A percentile compares a stretch with the other conserved stretches of the same genome.
These are phyloP conservation scores for Quercus suber DNA, from an alignment of 306 rosid species.

Conservation along the genomic window DNA sequence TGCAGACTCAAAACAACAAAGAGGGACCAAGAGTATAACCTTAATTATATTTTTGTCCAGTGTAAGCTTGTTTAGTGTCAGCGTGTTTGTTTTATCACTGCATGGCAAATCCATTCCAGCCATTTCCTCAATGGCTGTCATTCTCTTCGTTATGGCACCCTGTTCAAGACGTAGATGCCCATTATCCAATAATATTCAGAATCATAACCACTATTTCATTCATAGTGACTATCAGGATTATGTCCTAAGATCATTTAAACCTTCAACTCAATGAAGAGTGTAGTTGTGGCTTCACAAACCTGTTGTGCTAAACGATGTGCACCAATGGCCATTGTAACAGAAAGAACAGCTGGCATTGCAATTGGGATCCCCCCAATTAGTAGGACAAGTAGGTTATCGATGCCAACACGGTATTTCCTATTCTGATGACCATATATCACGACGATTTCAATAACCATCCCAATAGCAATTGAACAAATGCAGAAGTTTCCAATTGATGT, in stretches of 20 bases:
- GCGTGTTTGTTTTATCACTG: slow-evolving; percentile 77
- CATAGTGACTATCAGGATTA: not conserved
- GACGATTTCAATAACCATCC: slow-evolving; percentile 61
- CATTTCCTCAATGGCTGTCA: slow-evolving; percentile 85
- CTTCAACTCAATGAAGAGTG: not conserved
- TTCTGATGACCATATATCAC: slow-evolving; percentile 37
- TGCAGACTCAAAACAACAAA: not conserved
- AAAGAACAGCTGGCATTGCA: slow-evolving; percentile 89
- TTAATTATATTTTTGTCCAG: slow-evolving; percentile 63
- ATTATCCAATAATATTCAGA: not conserved
- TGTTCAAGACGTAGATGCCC: slow-evolving; percentile 20
- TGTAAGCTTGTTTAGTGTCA: slow-evolving; percentile 77
- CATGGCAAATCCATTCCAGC: slow-evolving; percentile 84
- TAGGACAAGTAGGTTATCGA: slow-evolving; percentile 71
- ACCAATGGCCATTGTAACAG: slow-evolving; percentile 85
- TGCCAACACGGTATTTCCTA: slow-evolving; percentile 41
- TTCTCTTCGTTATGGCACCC: slow-evolving; percentile 87
- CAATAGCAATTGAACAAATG: slow-evolving; percentile 70
- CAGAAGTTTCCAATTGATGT: slow-evolving; percentile 73
- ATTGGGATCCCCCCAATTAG: slow-evolving; percentile 81
- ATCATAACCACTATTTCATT: not conserved
- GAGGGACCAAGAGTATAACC: slow-evolving; percentile 38
- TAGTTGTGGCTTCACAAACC: slow-evolving; percentile 29
- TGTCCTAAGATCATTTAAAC: not conserved
- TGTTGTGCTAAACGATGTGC: slow-evolving; percentile 60